Percentiles rank a stretch among this genome's conserved stretches.
Conservation (phyloP, 2,329 filamentous ascomycete species). For the Exophiala spinifera region DNA sequence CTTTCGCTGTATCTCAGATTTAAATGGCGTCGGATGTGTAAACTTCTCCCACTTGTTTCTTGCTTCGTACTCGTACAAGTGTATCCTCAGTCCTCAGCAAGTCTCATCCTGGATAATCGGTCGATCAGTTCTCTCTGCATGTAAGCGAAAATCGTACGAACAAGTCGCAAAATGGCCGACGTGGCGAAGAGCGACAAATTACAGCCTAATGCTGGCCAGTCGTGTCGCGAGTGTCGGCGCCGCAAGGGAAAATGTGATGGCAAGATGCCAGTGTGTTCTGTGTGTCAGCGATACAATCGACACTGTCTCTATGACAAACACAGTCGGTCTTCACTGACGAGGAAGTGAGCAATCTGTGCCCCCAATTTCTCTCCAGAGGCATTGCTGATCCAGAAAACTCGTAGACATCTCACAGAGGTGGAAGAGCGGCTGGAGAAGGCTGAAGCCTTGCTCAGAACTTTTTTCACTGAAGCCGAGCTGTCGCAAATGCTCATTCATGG, state of each 20-base stretch:
- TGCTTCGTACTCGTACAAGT: no score
- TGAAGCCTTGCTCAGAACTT: conserved; percentile 18
- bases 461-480: conserved; percentile 21
- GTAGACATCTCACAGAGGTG: conserved; percentile 26
- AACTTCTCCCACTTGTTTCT: no score
- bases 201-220: conserved; percentile 16
- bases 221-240: conserved; percentile 22
- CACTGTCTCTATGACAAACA: conserved; percentile 27
- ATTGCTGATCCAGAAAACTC: background rate
- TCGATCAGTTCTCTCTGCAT: background rate
- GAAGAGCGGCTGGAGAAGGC: conserved; percentile 24
- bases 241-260: conserved; percentile 25
- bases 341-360: conserved; percentile 11
- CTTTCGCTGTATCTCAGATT: no score
- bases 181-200: conserved; percentile 8
- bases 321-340: conserved; percentile 23
- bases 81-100: no score
- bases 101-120: no score
- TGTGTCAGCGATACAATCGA: conserved; percentile 25
- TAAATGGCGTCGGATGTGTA: no score
- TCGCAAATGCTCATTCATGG: conserved; percentile 22
- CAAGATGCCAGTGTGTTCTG: conserved; percentile 24
- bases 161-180: conserved; percentile 4
- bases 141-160: background rate
- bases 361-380: background rate